Conservation (phyloP, 345 rosid genomes). For the Laguncularia racemosa region DNA sequence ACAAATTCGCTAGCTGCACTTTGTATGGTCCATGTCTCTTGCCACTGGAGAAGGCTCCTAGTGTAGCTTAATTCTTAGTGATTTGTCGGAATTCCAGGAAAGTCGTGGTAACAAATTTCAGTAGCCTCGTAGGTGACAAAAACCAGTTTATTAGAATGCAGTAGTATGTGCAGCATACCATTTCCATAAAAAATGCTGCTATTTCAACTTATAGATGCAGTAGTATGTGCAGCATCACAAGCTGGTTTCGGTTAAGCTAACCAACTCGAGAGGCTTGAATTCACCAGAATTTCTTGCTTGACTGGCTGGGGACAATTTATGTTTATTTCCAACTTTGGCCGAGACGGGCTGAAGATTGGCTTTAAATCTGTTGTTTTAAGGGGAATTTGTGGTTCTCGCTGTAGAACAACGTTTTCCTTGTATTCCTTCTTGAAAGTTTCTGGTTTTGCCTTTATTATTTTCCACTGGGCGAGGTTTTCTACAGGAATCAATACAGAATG, state of each 20-base stretch:
- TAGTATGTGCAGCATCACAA: slow-evolving; percentile 6
- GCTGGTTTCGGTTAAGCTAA: slow-evolving; percentile 19
- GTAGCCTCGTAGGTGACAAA: no score
- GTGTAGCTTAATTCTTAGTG: no score
- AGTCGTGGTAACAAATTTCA: no score
- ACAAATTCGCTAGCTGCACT: no score
- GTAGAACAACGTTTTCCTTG: slow-evolving; percentile 50
- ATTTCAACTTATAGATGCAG: not conserved
- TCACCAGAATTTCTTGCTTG: slow-evolving; percentile 43
- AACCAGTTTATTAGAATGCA: no score
- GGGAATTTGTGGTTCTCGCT: slow-evolving; percentile 14
- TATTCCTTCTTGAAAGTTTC: slow-evolving; percentile 20
- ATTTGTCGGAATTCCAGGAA: no score
- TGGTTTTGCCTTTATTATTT: slow-evolving; percentile 62
- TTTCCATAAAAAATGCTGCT: not conserved
- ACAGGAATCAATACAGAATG: slow-evolving; percentile 73
- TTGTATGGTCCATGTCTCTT: no score
- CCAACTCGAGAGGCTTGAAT: slow-evolving; percentile 81
- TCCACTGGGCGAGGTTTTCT: slow-evolving; percentile 77
- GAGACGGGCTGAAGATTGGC: slow-evolving; percentile 1
- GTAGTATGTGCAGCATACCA: no score
- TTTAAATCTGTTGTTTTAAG: slow-evolving; percentile 1
- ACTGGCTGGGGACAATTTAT: slow-evolving; percentile 27
- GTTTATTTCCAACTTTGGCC: not conserved
- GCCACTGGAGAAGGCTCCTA: no score